Conservation (phyloP, 2,329 filamentous ascomycete genomes). For the Sarocladium strictum region DNA sequence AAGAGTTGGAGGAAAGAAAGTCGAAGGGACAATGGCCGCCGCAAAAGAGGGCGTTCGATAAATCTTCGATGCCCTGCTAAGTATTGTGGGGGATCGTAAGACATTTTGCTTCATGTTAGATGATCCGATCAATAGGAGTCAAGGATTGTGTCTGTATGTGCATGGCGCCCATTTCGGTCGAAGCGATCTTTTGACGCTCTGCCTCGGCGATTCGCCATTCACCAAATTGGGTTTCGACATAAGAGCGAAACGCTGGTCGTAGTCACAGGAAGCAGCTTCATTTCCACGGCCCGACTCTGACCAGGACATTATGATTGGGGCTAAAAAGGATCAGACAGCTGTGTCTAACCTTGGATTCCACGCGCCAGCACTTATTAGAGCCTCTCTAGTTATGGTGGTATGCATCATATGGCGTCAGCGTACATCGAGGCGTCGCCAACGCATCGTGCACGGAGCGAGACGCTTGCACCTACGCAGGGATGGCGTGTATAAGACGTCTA, state of each 20-base stretch:
- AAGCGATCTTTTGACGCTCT: background rate
- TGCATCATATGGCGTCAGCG: constrained; percentile 7
- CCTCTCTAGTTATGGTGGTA: background rate
- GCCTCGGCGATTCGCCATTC: background rate
- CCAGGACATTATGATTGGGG: background rate
- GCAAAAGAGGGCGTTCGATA: background rate
- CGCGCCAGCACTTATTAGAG: background rate
- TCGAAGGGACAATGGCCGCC: background rate
- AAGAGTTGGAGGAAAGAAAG: background rate
- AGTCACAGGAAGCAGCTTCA: background rate
- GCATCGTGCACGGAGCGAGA: constrained; percentile 1
- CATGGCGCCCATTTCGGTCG: background rate
- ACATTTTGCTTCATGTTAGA: background rate
- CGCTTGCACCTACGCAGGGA: background rate
- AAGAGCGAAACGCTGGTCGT: background rate
- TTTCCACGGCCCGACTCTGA: background rate
- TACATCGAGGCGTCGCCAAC: constrained; percentile 9
- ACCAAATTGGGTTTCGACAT: background rate
- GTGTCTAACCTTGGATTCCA: background rate
- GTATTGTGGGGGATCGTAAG: background rate
- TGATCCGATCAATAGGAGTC: background rate
- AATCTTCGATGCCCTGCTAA: background rate
- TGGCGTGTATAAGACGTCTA: background rate
- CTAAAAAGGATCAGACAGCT: background rate
- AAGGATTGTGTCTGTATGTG: background rate